phyloP scores from a whole-genome alignment of 192 early-diverging fungal species.

The Kickxella alabastrina region DNA sequence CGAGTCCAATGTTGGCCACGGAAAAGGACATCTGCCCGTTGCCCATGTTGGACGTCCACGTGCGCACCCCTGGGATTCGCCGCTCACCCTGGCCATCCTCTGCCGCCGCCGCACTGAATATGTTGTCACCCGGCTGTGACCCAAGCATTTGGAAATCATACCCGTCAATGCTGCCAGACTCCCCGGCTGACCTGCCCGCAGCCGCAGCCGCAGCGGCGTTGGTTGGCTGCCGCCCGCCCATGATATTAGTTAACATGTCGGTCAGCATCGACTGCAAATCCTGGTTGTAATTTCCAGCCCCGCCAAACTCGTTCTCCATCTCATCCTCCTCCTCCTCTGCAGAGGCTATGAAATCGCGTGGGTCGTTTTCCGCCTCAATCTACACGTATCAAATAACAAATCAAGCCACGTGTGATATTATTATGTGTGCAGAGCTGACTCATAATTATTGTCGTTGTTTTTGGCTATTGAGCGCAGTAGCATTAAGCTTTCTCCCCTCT shows the following conservation, averaged over 20 bases:
- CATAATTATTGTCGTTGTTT: neutral
- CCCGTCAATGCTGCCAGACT: neutral
- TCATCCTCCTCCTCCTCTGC: conserved; percentile 39
- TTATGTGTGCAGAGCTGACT: too few relatives aligned
- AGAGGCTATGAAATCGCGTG: conserved; percentile 38
- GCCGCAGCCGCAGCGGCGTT: neutral
- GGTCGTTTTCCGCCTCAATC: conserved; percentile 41
- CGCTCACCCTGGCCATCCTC: neutral
- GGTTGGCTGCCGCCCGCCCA: conserved; percentile 18
- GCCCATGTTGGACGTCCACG: conserved; percentile 40
- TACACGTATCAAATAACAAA: conserved; percentile 6
- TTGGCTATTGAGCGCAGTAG: neutral
- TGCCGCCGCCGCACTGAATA: conserved; percentile 1
- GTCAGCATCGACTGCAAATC: conserved; percentile 41
- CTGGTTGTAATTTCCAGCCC: conserved; percentile 53
- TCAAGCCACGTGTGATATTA: too few relatives aligned
- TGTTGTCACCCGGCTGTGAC: conserved; percentile 6
- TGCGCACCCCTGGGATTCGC: conserved; percentile 25
- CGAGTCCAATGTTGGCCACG: conserved; percentile 21
- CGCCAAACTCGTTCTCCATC: conserved; percentile 54
- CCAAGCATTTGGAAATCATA: conserved; percentile 8
- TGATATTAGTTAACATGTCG: conserved; percentile 35
- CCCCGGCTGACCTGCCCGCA: neutral
- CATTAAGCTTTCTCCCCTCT: too few relatives aligned
- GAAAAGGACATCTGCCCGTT: conserved; percentile 37